These are phyloP conservation scores for Glomus cerebriforme DNA, from an alignment of 192 early-diverging fungal genomes.

Conservation along the genomic window DNA sequence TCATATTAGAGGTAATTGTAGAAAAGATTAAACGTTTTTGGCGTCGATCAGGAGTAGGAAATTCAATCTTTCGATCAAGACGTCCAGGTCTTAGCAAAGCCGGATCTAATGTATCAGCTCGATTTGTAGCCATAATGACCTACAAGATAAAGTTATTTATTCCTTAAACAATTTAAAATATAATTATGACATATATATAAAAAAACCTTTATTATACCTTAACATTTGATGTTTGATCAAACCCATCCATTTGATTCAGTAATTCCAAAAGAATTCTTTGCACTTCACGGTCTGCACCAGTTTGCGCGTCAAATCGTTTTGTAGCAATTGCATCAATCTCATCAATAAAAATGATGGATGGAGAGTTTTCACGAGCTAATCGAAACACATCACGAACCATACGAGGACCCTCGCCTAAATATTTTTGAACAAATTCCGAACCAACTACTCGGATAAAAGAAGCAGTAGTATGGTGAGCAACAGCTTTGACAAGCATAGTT, in stretches of 20 bases:
- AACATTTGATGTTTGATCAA: constrained; percentile 96
- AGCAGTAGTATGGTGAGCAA: constrained; percentile 96
- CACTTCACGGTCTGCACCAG: constrained; percentile 98
- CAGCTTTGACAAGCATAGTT: constrained; percentile 98
- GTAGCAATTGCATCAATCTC: constrained; percentile 99
- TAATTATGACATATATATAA: too few relatives aligned
- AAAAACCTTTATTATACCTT: constrained; percentile 62
- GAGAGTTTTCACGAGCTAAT: constrained; percentile 95
- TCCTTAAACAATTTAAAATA: constrained; percentile 18
- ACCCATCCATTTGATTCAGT: constrained; percentile 99
- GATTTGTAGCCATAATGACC: constrained; percentile 99
- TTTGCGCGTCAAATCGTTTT: constrained; percentile 97
- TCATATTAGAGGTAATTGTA: constrained; percentile 97
- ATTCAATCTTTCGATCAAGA: constrained; percentile 98
- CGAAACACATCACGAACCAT: constrained; percentile 98
- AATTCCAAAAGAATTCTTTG: constrained; percentile 97
- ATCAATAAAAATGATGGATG: constrained; percentile 98
- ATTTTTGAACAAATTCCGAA: constrained; percentile 99
- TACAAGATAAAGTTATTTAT: constrained; percentile 26
- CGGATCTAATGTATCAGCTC: constrained; percentile 96
- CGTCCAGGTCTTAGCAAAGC: constrained; percentile 96
- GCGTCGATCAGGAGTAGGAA: constrained; percentile 95
- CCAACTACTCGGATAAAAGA: constrained; percentile 97
- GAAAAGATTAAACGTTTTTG: constrained; percentile 97
- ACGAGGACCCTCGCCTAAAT: constrained; percentile 95